phyloP scores from a whole-genome alignment of 768 basidiomycete genomes.

The Mrakia hoshinonis region DNA sequence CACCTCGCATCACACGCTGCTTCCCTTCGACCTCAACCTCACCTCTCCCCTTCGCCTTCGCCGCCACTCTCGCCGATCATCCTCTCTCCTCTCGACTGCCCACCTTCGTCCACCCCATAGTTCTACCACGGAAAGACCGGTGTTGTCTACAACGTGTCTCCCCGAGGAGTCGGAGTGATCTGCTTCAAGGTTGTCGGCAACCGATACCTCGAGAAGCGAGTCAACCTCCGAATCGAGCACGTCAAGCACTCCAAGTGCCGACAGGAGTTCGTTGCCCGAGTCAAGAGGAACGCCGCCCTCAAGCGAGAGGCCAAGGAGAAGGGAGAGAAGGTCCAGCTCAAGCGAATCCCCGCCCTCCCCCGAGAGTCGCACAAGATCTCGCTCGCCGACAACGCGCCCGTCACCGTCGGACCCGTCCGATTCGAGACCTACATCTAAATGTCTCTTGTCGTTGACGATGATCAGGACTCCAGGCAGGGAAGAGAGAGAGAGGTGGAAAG shows the following conservation, averaged over 20 bases:
- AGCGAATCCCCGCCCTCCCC: conserved; percentile 75
- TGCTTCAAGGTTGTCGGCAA: conserved; percentile 98
- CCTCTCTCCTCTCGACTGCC: neutral
- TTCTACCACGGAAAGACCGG: conserved; percentile 73
- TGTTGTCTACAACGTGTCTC: conserved; percentile 96
- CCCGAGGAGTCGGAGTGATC: conserved; percentile 88
- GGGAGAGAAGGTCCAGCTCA: conserved; percentile 76
- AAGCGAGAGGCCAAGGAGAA: conserved; percentile 80
- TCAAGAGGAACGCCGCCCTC: conserved; percentile 78
- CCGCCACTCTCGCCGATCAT: neutral
- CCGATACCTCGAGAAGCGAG: conserved; percentile 98
- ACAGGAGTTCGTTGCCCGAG: conserved; percentile 84
- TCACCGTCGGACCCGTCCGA: conserved; percentile 55
- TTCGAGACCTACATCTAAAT: conserved; percentile 9
- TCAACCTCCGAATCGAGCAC: conserved; percentile 58
- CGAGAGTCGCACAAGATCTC: conserved; percentile 71
- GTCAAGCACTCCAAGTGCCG: conserved; percentile 32
- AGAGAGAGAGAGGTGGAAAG: neutral
- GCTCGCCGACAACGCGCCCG: conserved; percentile 63
- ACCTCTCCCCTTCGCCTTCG: neutral
- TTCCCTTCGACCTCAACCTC: neutral
- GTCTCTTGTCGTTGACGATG: neutral
- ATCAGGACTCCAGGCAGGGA: neutral
- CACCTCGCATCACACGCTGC: neutral
- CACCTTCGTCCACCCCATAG: conserved; percentile 26